Percentiles rank a stretch among this genome's conserved stretches.
These are phyloP conservation scores for Ceratocystis destructans DNA, from an alignment of 2,329 filamentous ascomycete genomes.

Conservation along the genomic window DNA sequence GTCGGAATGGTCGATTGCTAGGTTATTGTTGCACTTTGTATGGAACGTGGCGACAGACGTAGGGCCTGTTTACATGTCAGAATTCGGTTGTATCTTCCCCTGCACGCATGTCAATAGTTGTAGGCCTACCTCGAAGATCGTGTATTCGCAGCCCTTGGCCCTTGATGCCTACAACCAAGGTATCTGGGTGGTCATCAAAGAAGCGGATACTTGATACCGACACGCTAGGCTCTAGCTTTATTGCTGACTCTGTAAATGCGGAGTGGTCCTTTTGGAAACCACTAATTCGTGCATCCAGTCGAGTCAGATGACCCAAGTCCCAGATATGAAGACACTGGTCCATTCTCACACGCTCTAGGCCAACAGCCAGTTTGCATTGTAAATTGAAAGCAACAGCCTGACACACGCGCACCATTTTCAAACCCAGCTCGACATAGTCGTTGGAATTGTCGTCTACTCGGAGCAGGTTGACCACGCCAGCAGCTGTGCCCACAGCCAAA, in stretches of 20 bases:
- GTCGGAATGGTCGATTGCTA: conserved; percentile 67
- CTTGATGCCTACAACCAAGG: conserved; percentile 61
- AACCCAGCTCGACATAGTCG: conserved; percentile 49
- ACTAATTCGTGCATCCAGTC: conserved; percentile 32
- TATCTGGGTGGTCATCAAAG: conserved; percentile 63
- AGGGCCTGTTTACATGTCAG: conserved; percentile 31
- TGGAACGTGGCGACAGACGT: conserved; percentile 44
- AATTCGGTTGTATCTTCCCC: conserved; percentile 21
- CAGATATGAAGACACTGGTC: conserved; percentile 74
- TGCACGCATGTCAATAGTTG: background rate
- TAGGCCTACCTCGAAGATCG: conserved; percentile 54
- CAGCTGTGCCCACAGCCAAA: conserved; percentile 60
- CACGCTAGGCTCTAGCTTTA: conserved; percentile 50
- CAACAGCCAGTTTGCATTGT: conserved; percentile 58
- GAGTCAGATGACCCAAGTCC: conserved; percentile 53
- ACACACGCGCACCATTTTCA: conserved; percentile 64
- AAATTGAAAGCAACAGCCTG: conserved; percentile 72
- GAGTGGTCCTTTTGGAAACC: conserved; percentile 33
- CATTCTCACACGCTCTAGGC: conserved; percentile 66
- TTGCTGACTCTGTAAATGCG: conserved; percentile 38
- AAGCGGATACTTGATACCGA: conserved; percentile 75
- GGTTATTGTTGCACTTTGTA: conserved; percentile 54
- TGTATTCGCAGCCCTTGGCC: conserved; percentile 62
- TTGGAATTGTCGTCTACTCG: conserved; percentile 58
- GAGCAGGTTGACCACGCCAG: conserved; percentile 61